Evolutionary conservation across 2,329 filamentous ascomycete species (phyloP), one percentile per base, ranked within the genome.

Genomic region (Phialophora tarda): DNA sequence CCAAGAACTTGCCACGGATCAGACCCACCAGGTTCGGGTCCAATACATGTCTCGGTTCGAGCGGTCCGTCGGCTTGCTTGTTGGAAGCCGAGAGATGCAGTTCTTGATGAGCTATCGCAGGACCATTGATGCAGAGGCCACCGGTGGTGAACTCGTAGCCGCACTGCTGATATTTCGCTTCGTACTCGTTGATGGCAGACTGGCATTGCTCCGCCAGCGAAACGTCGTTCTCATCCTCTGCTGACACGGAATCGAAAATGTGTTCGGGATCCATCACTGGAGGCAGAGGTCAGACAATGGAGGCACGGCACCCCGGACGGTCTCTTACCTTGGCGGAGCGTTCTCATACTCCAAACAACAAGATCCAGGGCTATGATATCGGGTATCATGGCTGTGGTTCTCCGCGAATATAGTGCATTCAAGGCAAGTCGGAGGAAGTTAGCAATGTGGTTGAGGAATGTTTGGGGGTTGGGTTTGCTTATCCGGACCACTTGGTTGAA

Each of bases 341-440:
- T 21, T 41, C 59, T 62, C 59, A 62, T 53, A 24, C 47, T 24
- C 59, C 59, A 62, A 23, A 62, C 48, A 23, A 44, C 59, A 28
- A 62, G 23, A 21, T 26, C 53, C 23, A 62, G 32, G 4, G 32
- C 48, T 21, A 54, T 41, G 14, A 54, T 44, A 54, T 62, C 48
- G 14, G 59, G 30, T 53, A 62, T 55, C 59, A 62, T 62, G 8
- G 48, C 17, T 48, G 8, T 44, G 2, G 4, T 21, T 30, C 26
- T 38, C 24, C 12, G 11, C n/a, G 48, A 62, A 4, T 24, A 4
- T 12, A 12, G 21, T 14, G 59, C 11, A 21, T 62, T 32, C 12
- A 62, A 44, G 17, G 59, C 59, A 14, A 62, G 59, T 1, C 59
- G 48, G 17, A 62, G 32, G n/a, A 62, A 62, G 32, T 62, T 62